phyloP scores from a whole-genome alignment of 75 land plant species.

The Selaginella tamariscina region DNA sequence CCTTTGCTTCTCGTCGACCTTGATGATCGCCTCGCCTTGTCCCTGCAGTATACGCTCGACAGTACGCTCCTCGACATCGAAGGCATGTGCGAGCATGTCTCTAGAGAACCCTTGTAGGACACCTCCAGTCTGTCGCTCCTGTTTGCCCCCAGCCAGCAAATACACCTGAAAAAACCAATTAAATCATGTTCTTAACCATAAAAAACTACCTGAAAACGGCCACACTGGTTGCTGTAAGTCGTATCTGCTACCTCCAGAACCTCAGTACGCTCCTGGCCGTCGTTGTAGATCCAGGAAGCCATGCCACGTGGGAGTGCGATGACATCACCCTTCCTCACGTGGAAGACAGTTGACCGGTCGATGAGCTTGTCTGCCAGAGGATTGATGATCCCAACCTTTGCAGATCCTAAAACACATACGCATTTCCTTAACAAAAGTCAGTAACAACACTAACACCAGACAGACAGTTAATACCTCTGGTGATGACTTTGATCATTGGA shows the following conservation, averaged over 20 bases:
- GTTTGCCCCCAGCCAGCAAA: neutral
- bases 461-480: neutral
- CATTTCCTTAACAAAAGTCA: too few species aligned
- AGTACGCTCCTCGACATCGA: neutral
- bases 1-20: neutral
- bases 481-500: neutral
- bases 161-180: neutral
- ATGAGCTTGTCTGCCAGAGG: neutral
- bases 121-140: neutral
- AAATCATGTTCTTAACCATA: too few species aligned
- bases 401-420: neutral
- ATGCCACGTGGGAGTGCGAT: neutral
- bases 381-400: neutral
- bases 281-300: neutral
- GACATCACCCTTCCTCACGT: neutral
- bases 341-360: neutral
- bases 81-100: neutral
- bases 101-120: neutral
- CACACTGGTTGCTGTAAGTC: neutral
- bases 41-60: neutral
- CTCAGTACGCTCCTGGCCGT: neutral
- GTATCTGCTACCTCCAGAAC: neutral
- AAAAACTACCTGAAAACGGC: neutral
- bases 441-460: neutral
- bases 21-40: neutral